These are phyloP conservation scores for Globisporangium cystogenes DNA, from an alignment of 352 stramenopile species.

Conservation along the genomic window DNA sequence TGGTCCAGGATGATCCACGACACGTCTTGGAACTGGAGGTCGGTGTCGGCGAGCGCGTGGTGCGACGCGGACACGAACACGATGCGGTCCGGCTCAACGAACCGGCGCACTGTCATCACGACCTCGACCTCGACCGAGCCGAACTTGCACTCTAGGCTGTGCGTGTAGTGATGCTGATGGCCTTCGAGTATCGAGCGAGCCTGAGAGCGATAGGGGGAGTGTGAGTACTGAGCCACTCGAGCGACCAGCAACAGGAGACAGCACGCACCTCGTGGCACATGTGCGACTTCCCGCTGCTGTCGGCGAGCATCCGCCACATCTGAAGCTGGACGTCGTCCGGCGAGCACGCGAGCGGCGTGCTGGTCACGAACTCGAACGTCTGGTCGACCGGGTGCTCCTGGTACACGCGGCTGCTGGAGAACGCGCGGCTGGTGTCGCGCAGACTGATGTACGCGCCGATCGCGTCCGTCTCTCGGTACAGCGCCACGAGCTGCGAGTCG, in stretches of 20 bases:
- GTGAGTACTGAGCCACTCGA: too few species aligned
- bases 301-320: neutral
- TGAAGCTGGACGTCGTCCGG: neutral
- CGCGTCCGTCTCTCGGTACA: too few species aligned
- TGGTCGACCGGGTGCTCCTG: neutral
- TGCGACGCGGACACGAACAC: constrained; percentile 1
- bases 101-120: constrained; percentile 1
- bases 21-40: neutral
- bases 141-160: constrained; percentile 2
- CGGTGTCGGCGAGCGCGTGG: neutral
- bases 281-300: neutral
- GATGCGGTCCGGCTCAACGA: neutral
- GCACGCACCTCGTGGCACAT: neutral
- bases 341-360: neutral
- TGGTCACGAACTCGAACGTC: constrained; percentile 9
- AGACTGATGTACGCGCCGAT: neutral
- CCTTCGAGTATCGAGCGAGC: neutral
- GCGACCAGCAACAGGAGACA: too few species aligned
- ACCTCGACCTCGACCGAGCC: neutral
- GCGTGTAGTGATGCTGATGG: constrained; percentile 2
- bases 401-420: constrained; percentile 8
- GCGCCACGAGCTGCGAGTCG: too few species aligned
- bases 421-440: constrained; percentile 1
- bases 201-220: neutral
- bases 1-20: constrained; percentile 1